A percentile compares a stretch with the other conserved stretches of the same genome.
phyloP scores from a whole-genome alignment of 306 rosid species.

The Begonia masoniana region DNA sequence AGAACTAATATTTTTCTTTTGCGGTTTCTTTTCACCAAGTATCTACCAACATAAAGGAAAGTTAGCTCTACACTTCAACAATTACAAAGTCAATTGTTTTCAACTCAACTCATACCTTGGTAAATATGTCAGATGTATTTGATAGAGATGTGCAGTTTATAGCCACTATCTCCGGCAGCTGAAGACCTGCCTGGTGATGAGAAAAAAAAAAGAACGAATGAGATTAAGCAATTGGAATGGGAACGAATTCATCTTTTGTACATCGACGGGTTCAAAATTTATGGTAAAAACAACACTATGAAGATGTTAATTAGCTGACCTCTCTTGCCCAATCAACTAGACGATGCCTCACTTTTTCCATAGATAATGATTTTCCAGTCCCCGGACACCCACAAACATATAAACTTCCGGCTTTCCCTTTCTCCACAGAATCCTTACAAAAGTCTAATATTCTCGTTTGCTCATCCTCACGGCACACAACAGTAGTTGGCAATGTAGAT shows the following conservation, averaged over 20 bases:
- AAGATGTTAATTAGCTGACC: conserved; percentile 17
- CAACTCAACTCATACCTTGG: conserved; percentile 36
- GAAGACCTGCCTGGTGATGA: conserved; percentile 47
- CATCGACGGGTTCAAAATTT: too few species aligned
- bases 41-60: conserved; percentile 40
- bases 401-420: conserved; percentile 60
- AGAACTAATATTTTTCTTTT: conserved; percentile 29
- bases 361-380: conserved; percentile 70
- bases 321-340: conserved; percentile 52
- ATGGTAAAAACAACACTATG: too few species aligned
- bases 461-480: conserved; percentile 68
- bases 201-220: conserved; percentile 4
- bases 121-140: conserved; percentile 63
- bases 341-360: conserved; percentile 48
- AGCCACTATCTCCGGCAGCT: conserved; percentile 45
- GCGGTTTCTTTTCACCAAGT: conserved; percentile 25
- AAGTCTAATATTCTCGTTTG: conserved; percentile 62
- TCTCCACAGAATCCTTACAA: conserved; percentile 52
- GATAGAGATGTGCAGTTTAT: conserved; percentile 59
- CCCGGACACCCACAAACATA: conserved; percentile 89
- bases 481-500: conserved; percentile 43
- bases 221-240: neutral
- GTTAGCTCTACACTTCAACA: neutral
- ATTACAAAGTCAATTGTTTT: neutral
- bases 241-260: too few species aligned